These are phyloP conservation scores for Paraphaeosphaeria sporulosa DNA, from an alignment of 2,329 filamentous ascomycete genomes.

Conservation along the genomic window DNA sequence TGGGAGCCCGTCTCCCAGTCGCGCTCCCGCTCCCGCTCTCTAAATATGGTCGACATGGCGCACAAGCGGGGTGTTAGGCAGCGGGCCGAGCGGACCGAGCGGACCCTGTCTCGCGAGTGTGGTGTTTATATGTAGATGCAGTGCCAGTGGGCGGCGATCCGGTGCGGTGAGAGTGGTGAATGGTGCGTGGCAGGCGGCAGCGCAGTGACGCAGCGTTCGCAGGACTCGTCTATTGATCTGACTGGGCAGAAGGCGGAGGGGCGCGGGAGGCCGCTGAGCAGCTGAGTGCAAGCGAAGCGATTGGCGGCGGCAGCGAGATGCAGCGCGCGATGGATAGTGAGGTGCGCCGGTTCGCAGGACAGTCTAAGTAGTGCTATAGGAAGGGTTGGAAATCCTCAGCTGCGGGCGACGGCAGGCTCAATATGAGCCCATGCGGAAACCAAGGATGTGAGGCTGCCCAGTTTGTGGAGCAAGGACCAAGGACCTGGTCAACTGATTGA, in stretches of 20 bases:
- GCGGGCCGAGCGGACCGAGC: neutral
- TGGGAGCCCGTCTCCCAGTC: constrained; percentile 52
- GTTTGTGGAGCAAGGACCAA: constrained; percentile 17
- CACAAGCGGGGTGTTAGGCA: constrained; percentile 6
- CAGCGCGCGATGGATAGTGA: constrained; percentile 8
- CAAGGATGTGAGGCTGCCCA: constrained; percentile 22
- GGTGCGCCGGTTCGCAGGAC: constrained; percentile 13
- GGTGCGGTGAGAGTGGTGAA: constrained; percentile 3
- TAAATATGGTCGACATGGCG: constrained; percentile 56
- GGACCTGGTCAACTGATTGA: constrained; percentile 18
- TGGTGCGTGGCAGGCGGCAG: constrained; percentile 3
- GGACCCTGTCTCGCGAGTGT: neutral
- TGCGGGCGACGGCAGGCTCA: constrained; percentile 16
- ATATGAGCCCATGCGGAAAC: constrained; percentile 17
- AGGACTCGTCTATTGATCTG: constrained; percentile 5
- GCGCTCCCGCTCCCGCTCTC: constrained; percentile 54
- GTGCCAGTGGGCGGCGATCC: neutral
- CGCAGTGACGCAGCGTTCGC: constrained; percentile 13
- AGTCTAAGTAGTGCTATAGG: constrained; percentile 10
- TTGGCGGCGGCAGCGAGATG: constrained; percentile 12
- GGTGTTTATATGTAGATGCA: neutral
- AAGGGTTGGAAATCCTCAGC: constrained; percentile 9
- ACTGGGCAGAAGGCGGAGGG: constrained; percentile 15
- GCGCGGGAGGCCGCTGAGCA: constrained; percentile 4
- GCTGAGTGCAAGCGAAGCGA: constrained; percentile 18